A percentile compares a stretch with the other conserved stretches of the same genome.
Conservation (phyloP, 2,329 filamentous ascomycete genomes). For the Magnaporthiopsis incrustans region DNA sequence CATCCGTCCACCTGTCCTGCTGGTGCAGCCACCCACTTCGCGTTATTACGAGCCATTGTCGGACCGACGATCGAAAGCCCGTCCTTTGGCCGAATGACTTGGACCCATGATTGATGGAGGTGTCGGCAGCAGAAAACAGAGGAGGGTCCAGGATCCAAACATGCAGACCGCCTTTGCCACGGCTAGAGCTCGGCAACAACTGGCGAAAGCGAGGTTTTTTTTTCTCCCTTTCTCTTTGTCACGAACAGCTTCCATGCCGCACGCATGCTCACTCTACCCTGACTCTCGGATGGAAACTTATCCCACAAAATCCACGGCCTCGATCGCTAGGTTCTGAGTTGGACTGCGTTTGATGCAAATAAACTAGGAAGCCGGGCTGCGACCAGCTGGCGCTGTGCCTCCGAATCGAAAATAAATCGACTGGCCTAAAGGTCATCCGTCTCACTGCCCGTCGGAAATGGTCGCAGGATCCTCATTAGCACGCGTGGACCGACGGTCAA, state of each 20-base stretch:
- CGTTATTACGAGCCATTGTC: background rate
- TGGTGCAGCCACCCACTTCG: background rate
- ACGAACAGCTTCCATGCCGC: background rate
- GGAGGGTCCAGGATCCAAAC: background rate
- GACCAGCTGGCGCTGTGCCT: background rate
- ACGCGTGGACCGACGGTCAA: background rate
- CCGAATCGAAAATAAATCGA: background rate
- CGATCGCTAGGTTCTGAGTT: background rate
- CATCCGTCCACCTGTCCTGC: background rate
- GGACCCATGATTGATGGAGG: background rate
- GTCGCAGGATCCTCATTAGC: too few relatives aligned
- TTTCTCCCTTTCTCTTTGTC: background rate
- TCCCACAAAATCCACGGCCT: background rate
- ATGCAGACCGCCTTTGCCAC: background rate
- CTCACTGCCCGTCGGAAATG: background rate
- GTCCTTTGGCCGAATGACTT: background rate
- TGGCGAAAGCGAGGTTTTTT: background rate
- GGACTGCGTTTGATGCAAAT: background rate
- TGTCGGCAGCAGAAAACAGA: background rate
- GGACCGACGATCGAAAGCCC: background rate
- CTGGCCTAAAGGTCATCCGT: background rate
- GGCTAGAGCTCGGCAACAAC: background rate
- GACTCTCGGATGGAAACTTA: background rate
- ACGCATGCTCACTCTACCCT: background rate
- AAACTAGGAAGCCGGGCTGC: background rate